Base-by-base conservation (phyloP, 2,329 filamentous ascomycete genomes). In the Venturia asperata region DNA sequence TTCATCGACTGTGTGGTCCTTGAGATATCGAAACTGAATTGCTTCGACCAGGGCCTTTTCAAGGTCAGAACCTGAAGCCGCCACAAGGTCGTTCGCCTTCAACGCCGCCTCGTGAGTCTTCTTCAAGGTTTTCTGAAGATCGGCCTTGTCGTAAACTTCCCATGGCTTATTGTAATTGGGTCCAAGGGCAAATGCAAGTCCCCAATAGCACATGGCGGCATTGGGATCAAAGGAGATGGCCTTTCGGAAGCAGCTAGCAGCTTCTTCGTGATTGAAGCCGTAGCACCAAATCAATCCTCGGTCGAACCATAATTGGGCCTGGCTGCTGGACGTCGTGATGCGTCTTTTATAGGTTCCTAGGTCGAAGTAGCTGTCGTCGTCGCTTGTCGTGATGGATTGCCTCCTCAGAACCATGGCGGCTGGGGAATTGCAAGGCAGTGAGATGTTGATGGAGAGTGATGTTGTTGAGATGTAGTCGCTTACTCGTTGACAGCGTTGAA, bases 81-180 rank as follows among this genome's bases (percentile, higher is more conserved):
- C 62, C 19, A 76, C 71, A 63, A 75, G 69, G 1, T 72, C 69
- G 49, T 75, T 75, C 0, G 84, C 85, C 65, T 79, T 71, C 65
- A 71, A 65, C 66, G 79, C 77, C 0, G 82, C 81, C 17, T 72
- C 65, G 64, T 81, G 47, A 2, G 41, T 58, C 27, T 41, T 47
- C 63, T 43, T 52, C 34, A 64, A 15, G 7, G 49, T 56, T 24
- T 34, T 52, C 30, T 42, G 30, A 17, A 64, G 49, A 15, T 64
- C 63, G 27, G 30, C n/a, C 11, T 58, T 39, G 37, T 64, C 63
- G 49, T 41, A 64, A 34, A 64, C 34, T 37, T 85, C 82, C 90
- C 90, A 92, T 0, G 89, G 86, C 71, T 92, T 91, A 77, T 92
- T 90, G 74, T 89, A 88, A 71, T 93, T 92, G 3, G 90, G 89